phyloP scores from a whole-genome alignment of 768 basidiomycete genomes.

The Tephrocybe sp. region DNA sequence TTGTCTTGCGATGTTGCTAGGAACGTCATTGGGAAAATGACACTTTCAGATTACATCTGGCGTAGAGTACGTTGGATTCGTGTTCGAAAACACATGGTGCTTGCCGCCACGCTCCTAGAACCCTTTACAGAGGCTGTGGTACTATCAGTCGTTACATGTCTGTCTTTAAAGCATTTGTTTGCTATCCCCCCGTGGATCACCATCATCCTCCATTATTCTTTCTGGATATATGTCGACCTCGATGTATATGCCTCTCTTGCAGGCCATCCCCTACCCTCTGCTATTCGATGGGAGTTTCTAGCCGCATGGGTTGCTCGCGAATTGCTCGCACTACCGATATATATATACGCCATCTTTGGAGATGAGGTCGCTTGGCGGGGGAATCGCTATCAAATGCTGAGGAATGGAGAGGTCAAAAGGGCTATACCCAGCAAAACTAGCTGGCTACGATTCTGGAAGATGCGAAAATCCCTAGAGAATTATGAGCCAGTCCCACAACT shows the following conservation, averaged over 20 bases:
- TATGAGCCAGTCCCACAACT: slow-evolving; percentile 27
- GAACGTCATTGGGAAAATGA: slow-evolving; percentile 88
- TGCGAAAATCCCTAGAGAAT: slow-evolving; percentile 18
- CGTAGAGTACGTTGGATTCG: slow-evolving; percentile 95
- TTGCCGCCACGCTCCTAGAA: slow-evolving; percentile 82
- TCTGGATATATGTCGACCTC: slow-evolving; percentile 80
- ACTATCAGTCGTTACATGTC: slow-evolving; percentile 60
- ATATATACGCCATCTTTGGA: slow-evolving; percentile 77
- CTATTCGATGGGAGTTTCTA: slow-evolving; percentile 57
- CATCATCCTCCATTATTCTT: slow-evolving; percentile 53
- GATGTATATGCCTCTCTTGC: slow-evolving; percentile 79
- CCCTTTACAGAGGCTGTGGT: slow-evolving; percentile 90
- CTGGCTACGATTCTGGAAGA: slow-evolving; percentile 24
- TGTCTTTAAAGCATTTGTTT: slow-evolving; percentile 49
- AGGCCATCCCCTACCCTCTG: slow-evolving; percentile 53
- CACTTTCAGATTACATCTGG: slow-evolving; percentile 79
- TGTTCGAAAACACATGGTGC: slow-evolving; percentile 91
- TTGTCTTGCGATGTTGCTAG: slow-evolving; percentile 88
- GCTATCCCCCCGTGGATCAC: slow-evolving; percentile 53
- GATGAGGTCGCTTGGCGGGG: slow-evolving; percentile 89
- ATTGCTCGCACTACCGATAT: slow-evolving; percentile 84
- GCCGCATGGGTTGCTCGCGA: slow-evolving; percentile 81
- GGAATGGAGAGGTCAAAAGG: slow-evolving; percentile 65
- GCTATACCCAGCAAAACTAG: slow-evolving; percentile 19
- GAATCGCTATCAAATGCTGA: slow-evolving; percentile 64